A percentile compares a stretch with the other conserved stretches of the same genome.
These are phyloP conservation scores for Polytrichum commune DNA, from an alignment of 225 moss, liverwort and hornwort species.

Conservation along the genomic window DNA sequence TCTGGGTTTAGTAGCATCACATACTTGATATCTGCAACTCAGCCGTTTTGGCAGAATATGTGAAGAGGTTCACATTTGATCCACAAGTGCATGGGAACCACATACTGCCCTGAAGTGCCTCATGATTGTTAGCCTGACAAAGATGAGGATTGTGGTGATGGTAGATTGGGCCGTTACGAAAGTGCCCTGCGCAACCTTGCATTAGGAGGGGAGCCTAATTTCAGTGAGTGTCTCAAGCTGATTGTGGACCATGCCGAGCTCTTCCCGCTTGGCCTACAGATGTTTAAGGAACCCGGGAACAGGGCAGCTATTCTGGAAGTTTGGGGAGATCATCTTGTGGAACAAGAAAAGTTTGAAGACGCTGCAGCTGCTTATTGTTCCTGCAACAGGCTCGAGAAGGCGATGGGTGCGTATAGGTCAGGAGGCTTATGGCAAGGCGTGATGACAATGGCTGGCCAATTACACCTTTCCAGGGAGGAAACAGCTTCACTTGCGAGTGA, in stretches of 20 bases:
- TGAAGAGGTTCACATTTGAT: no score
- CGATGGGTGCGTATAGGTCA: slow-evolving; percentile 62
- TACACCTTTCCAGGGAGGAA: slow-evolving; percentile 50
- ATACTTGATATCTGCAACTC: no score
- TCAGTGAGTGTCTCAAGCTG: slow-evolving; percentile 70
- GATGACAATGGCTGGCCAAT: slow-evolving; percentile 76
- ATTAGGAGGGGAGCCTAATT: slow-evolving; percentile 63
- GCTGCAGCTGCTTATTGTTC: slow-evolving; percentile 92
- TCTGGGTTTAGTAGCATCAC: no score
- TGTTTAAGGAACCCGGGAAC: slow-evolving; percentile 44
- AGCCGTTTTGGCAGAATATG: no score
- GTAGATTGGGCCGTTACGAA: slow-evolving; percentile 74
- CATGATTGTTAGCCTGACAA: neutral
- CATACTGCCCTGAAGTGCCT: no score
- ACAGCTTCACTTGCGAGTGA: slow-evolving; percentile 56
- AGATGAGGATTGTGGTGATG: slow-evolving; percentile 4
- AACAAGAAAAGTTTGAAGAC: slow-evolving; percentile 74
- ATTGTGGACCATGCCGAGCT: slow-evolving; percentile 62
- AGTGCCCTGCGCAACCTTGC: slow-evolving; percentile 78
- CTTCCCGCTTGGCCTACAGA: slow-evolving; percentile 65
- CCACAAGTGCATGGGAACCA: no score
- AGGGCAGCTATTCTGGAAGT: slow-evolving; percentile 56
- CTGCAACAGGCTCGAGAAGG: slow-evolving; percentile 65
- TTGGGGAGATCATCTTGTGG: slow-evolving; percentile 88
- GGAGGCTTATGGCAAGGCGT: slow-evolving; percentile 91